Evolutionary conservation across 2,329 filamentous ascomycete species (phyloP).

Genomic region (Balansia obtecta): DNA sequence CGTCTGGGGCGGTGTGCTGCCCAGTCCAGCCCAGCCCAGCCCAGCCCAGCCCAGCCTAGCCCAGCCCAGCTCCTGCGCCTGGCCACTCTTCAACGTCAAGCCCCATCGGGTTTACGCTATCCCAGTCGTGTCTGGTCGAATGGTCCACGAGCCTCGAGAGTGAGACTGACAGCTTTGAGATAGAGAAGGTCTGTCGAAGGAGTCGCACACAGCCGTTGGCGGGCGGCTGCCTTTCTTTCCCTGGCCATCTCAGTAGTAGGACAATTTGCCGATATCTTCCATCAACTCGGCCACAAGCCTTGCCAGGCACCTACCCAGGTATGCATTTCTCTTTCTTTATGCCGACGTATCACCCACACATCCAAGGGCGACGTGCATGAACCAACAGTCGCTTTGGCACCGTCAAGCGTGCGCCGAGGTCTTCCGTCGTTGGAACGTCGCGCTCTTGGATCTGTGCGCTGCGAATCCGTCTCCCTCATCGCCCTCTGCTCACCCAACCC

Average conservation of each 20-base stretch:
- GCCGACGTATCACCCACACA: background rate
- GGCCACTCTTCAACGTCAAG: background rate
- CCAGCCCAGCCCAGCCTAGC: too few relatives aligned
- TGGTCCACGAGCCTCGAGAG: background rate
- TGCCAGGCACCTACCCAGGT: too few relatives aligned
- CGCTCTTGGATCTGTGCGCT: background rate
- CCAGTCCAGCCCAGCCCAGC: too few relatives aligned
- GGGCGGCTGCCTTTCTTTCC: background rate
- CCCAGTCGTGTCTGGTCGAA: constrained; percentile 1
- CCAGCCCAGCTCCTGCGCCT: background rate
- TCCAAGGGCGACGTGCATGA: constrained; percentile 2
- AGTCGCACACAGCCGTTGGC: background rate
- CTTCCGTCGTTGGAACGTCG: background rate
- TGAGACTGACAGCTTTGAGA: constrained; percentile 2
- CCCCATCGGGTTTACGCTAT: background rate
- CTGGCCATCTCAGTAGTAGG: background rate
- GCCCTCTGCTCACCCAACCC: background rate
- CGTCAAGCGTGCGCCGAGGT: background rate
- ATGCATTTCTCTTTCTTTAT: background rate
- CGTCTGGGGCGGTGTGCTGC: background rate
- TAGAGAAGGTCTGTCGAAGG: background rate
- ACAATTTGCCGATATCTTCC: background rate
- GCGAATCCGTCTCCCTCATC: background rate
- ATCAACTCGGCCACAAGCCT: background rate
- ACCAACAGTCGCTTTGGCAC: background rate